Evolutionary conservation across 306 rosid species (phyloP).

Genomic region (Macrotyloma uniflorum): DNA sequence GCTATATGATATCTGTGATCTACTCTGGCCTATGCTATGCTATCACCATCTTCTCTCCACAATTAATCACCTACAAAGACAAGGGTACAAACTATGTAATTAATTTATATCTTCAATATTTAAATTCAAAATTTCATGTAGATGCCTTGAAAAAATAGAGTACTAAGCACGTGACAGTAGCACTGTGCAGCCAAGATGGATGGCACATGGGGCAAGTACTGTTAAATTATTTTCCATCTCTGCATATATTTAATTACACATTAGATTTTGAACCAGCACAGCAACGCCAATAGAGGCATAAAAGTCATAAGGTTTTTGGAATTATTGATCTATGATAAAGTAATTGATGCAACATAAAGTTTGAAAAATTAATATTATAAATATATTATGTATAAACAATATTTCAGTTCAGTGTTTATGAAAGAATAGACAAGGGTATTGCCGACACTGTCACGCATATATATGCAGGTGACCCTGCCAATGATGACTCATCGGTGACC

Average conservation of each 20-base stretch:
- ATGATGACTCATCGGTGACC: slow-evolving; percentile 9
- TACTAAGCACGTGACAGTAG: slow-evolving; percentile 24
- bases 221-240: slow-evolving; percentile 1
- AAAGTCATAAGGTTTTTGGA: slow-evolving; percentile 3
- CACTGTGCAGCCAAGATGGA: background rate
- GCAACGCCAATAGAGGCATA: background rate
- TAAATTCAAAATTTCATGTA: background rate
- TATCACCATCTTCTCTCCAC: slow-evolving; percentile 28
- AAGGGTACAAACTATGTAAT: background rate
- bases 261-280: slow-evolving; percentile 9
- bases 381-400: no score
- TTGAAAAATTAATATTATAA: background rate
- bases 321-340: background rate
- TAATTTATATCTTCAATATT: background rate
- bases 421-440: background rate
- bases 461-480: background rate
- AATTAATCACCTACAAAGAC: slow-evolving; percentile 20
- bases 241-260: background rate
- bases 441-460: slow-evolving; percentile 24
- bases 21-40: slow-evolving; percentile 14
- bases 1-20: background rate
- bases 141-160: background rate
- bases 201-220: slow-evolving; percentile 17
- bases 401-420: background rate
- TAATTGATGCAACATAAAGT: background rate